These are phyloP conservation scores for Colletotrichum eremochloae DNA, from an alignment of 2,329 filamentous ascomycete genomes.

Conservation along the genomic window DNA sequence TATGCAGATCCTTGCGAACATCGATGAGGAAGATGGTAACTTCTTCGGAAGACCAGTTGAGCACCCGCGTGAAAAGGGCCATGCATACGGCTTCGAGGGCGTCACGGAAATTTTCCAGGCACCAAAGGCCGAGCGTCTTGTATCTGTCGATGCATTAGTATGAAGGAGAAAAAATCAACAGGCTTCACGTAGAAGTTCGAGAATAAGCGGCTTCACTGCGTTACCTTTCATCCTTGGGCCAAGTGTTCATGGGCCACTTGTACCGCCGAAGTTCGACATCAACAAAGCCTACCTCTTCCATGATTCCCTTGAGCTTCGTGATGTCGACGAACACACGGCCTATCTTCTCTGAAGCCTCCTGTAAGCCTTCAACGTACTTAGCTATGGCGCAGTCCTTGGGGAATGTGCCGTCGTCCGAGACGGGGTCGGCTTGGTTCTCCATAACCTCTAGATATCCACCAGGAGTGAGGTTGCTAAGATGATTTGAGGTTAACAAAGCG, in stretches of 20 bases:
- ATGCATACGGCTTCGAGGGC: conserved; percentile 53
- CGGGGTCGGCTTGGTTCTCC: too few relatives aligned
- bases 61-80: conserved; percentile 51
- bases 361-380: too few relatives aligned
- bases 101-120: conserved; percentile 49
- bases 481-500: too few relatives aligned
- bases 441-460: conserved; percentile 57
- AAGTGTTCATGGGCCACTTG: conserved; percentile 40
- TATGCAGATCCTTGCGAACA: conserved; percentile 51
- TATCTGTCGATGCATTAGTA: conserved; percentile 10
- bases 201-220: too few relatives aligned
- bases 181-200: too few relatives aligned
- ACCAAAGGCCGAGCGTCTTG: conserved; percentile 42
- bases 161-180: too few relatives aligned
- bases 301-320: conserved; percentile 45
- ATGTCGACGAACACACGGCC: conserved; percentile 47
- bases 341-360: conserved; percentile 30
- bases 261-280: conserved; percentile 37
- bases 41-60: conserved; percentile 51
- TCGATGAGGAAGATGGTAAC: conserved; percentile 51
- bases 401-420: too few relatives aligned
- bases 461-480: conserved; percentile 51
- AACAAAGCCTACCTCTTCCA: conserved; percentile 46
- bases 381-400: too few relatives aligned
- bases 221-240: conserved; percentile 31